Base-by-base conservation (phyloP, 2,329 filamentous ascomycete genomes). In the Paracamarosporium sp. region DNA sequence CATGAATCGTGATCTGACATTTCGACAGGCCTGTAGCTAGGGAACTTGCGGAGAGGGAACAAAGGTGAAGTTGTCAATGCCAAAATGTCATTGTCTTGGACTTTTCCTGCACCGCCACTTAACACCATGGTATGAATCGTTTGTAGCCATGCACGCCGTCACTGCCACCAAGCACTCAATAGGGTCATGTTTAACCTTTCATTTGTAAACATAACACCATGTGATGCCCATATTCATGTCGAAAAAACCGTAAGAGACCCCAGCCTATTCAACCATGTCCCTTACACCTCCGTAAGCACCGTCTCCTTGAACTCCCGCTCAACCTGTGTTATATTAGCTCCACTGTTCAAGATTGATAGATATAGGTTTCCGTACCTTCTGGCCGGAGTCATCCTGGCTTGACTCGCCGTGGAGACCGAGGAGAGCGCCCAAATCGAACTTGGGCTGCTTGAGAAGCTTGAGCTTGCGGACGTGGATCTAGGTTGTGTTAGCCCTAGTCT, bases 401-500 rank as follows among this genome's bases (percentile, higher is more conserved):
- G 93, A 96, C 88, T 99, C 95, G 83, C 95, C 95, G 86, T 99
- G 95, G 76, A 99, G 90, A 81, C 90, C 90, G 82, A 99, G 90
- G 73, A 99, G 88, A 74, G 92, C 90, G 83, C 95, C 95, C 69
- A 99, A 90, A 80, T 99, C 95, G 86, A 99, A 98, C 88, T 99
- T 99, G 79, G 95, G 95, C 70, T 90, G 83, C 90, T 99, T 99
- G 74, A 99, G 87, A 74, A 99, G 91, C 90, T 99, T 99, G 78
- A 99, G 94, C 89, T 99, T 99, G 84, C 95, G 93, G 83, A 99
- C 97, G 87, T 99, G 95, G 78, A 98, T 93, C 93, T 98, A 73
- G 9, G 30, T 30, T 25, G 27, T 45, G 48, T 75, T 67, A 76
- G 67, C 66, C 41, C 48, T 47, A 56, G 15, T 17, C 12, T 50